These are phyloP conservation scores for Cyclanthera cordifolia DNA, from an alignment of 306 rosid species.

Conservation along the genomic window DNA sequence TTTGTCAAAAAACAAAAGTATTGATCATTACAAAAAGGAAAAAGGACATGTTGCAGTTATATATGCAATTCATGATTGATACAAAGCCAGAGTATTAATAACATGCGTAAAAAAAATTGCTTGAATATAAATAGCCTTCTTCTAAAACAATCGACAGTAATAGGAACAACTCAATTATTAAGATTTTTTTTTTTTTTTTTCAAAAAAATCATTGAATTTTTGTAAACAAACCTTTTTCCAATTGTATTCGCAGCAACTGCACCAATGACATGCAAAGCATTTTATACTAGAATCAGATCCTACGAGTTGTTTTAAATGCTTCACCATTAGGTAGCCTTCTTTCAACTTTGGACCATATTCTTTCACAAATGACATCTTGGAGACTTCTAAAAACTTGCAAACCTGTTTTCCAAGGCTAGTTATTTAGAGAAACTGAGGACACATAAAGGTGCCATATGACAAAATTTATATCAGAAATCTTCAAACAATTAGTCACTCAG, in stretches of 20 bases:
- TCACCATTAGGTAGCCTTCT: constrained; percentile 46
- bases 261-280: constrained; percentile 15
- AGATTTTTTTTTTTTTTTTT: not conserved
- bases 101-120: not conserved
- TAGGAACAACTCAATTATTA: not conserved
- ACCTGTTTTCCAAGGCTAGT: constrained; percentile 24
- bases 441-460: not conserved
- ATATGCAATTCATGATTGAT: not conserved
- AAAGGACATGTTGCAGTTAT: not conserved
- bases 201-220: not conserved
- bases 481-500: not conserved
- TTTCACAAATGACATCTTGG: constrained; percentile 31
- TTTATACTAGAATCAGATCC: constrained; percentile 23
- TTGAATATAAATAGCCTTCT: not conserved
- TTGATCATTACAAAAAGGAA: not conserved
- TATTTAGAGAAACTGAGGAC: constrained; percentile 2
- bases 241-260: constrained; percentile 23
- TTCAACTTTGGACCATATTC: constrained; percentile 42
- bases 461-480: not conserved
- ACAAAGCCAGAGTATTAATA: not conserved
- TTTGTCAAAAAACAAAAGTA: not conserved
- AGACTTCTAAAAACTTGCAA: constrained; percentile 46
- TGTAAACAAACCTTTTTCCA: constrained; percentile 35
- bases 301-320: constrained; percentile 26
- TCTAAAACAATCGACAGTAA: not conserved